Conservation (phyloP, 495 filamentous ascomycete genomes). For the Penicillium bialowiezense region DNA sequence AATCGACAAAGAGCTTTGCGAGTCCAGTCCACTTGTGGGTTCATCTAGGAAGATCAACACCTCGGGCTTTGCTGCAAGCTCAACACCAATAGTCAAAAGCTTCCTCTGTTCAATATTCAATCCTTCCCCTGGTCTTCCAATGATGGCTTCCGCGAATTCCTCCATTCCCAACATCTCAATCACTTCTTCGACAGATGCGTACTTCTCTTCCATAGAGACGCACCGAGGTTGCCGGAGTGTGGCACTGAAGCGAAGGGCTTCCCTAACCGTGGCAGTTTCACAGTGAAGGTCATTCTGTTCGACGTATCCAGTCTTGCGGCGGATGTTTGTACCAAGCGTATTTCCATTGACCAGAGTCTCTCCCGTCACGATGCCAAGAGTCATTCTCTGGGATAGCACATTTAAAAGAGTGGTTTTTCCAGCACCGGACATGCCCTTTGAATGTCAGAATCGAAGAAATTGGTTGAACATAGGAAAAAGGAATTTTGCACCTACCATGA, state of each 20-base stretch:
- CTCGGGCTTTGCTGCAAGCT: neutral
- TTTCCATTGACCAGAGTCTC: neutral
- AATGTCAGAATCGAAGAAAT: too few species aligned
- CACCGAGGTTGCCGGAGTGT: neutral
- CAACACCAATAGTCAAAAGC: neutral
- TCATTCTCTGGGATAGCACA: neutral
- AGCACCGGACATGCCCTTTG: neutral
- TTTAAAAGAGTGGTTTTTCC: neutral
- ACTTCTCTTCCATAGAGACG: neutral
- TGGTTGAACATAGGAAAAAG: too few species aligned
- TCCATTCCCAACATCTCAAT: neutral
- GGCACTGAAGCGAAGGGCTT: neutral
- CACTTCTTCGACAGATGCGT: neutral
- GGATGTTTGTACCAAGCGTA: neutral
- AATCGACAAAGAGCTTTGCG: neutral
- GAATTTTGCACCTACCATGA: neutral
- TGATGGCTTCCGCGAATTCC: neutral
- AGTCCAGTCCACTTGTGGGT: neutral
- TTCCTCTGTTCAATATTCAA: neutral
- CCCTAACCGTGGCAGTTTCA: neutral
- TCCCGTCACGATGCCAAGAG: neutral
- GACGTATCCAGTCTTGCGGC: neutral
- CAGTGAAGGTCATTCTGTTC: neutral
- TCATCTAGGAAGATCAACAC: neutral
- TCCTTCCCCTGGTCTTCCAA: neutral